These are phyloP conservation scores for Amanita inopinata DNA, from an alignment of 768 basidiomycete species.

Conservation along the genomic window DNA sequence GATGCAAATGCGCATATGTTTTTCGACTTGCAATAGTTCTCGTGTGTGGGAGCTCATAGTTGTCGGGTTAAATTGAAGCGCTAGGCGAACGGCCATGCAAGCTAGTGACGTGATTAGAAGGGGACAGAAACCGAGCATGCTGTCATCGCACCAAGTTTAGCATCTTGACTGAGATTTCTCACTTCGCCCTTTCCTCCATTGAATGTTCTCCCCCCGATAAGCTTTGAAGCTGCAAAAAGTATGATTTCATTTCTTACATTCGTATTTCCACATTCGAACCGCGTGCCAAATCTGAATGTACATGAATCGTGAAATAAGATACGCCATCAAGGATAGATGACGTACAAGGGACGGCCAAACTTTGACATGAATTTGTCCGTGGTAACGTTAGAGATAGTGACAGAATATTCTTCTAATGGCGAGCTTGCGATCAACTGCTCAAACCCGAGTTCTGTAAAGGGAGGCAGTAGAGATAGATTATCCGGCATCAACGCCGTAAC, in stretches of 20 bases:
- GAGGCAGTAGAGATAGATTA: no score
- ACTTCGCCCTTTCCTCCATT: neutral
- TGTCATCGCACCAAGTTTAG: neutral
- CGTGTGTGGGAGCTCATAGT: neutral
- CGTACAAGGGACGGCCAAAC: no score
- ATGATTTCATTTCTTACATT: neutral
- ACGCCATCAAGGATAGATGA: no score
- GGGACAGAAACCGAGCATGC: neutral
- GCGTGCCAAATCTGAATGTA: neutral
- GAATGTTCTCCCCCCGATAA: neutral
- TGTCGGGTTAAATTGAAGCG: slow-evolving; percentile 7
- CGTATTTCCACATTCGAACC: neutral
- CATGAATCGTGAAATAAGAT: slow-evolving; percentile 2
- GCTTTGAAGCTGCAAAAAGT: neutral
- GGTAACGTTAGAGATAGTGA: no score
- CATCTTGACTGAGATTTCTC: neutral
- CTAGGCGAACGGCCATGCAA: slow-evolving; percentile 9
- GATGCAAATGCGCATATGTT: slow-evolving; percentile 9
- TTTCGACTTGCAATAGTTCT: slow-evolving; percentile 5
- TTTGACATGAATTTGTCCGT: no score
- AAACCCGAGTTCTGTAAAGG: no score
- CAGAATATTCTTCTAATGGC: no score
- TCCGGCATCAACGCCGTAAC: no score
- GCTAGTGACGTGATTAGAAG: slow-evolving; percentile 1
- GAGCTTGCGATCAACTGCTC: no score